phyloP scores from a whole-genome alignment of 2,329 filamentous ascomycete genomes.

The Fusarium palustre region DNA sequence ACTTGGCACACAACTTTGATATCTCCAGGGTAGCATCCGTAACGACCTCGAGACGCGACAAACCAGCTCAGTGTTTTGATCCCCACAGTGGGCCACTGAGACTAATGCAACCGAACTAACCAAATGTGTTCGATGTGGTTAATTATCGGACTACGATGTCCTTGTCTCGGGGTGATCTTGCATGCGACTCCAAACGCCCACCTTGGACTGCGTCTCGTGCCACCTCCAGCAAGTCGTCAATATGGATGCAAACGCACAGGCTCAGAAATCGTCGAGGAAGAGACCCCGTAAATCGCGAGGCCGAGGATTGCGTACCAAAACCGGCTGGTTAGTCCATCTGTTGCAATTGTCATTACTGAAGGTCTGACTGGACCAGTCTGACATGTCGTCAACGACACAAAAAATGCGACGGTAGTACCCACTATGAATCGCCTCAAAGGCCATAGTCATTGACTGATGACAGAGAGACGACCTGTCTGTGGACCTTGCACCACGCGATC shows the following conservation, averaged over 20 bases:
- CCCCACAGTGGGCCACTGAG: not conserved
- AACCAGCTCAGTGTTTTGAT: not conserved
- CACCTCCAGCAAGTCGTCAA: not conserved
- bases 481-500: not conserved
- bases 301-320: not conserved
- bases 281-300: not conserved
- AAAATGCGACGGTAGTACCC: not conserved
- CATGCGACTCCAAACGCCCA: not conserved
- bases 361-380: not conserved
- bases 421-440: not conserved
- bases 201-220: not conserved
- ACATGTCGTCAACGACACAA: not conserved
- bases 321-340: not conserved
- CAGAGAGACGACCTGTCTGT: not conserved
- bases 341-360: not conserved
- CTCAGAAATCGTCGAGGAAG: not conserved
- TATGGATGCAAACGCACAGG: not conserved
- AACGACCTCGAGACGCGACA: not conserved
- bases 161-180: not conserved
- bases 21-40: not conserved
- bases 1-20: not conserved
- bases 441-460: accelerated
- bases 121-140: not conserved
- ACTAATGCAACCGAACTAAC: not conserved
- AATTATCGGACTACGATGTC: not conserved